Conservation (phyloP, 345 rosid species). For the Lenwebbia sp. region DNA sequence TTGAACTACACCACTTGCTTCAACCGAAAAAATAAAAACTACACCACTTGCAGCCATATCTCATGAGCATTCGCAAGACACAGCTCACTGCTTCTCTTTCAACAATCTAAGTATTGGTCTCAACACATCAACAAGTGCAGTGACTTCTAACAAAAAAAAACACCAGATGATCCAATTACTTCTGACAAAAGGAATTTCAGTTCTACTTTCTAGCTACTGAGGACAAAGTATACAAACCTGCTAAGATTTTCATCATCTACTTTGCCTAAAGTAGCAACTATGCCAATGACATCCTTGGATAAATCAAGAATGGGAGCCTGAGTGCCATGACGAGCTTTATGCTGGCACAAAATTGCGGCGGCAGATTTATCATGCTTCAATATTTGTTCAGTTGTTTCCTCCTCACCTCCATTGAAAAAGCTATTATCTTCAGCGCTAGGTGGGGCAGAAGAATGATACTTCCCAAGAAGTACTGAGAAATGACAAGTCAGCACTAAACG, state of each 20-base stretch:
- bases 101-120: too few relatives aligned
- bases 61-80: background rate
- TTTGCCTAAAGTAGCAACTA: conserved; percentile 74
- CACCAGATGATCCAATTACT: background rate
- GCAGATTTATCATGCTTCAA: conserved; percentile 49
- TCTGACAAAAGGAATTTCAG: background rate
- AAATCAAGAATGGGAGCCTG: conserved; percentile 21
- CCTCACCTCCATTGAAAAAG: conserved; percentile 34
- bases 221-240: conserved; percentile 35
- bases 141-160: background rate
- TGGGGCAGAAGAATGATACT: conserved; percentile 30
- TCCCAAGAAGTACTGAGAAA: conserved; percentile 47
- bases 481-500: background rate
- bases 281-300: conserved; percentile 52
- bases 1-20: background rate
- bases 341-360: conserved; percentile 52
- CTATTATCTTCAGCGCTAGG: conserved; percentile 11
- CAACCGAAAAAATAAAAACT: background rate
- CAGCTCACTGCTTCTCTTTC: background rate
- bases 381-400: conserved; percentile 35
- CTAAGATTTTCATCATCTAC: conserved; percentile 65
- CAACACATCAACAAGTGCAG: background rate
- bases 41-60: background rate
- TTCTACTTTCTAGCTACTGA: background rate
- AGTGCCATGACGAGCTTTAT: conserved; percentile 27